These are phyloP conservation scores for Pseudogymnoascus sp. DNA, from an alignment of 2,329 filamentous ascomycete species.

Conservation along the genomic window DNA sequence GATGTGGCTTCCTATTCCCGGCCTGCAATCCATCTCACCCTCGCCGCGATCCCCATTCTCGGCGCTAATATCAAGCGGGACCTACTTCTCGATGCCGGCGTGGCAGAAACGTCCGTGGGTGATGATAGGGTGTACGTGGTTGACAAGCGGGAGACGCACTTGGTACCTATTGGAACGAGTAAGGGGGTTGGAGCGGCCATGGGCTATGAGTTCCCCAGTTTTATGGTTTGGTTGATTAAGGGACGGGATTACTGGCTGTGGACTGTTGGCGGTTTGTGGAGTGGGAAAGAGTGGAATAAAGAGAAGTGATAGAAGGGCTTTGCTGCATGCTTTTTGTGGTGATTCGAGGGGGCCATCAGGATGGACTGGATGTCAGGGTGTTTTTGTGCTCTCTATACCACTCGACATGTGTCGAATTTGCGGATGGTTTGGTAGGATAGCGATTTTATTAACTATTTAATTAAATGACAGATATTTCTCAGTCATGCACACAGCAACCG, in stretches of 20 bases:
- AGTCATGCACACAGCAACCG: neutral
- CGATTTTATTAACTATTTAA: neutral
- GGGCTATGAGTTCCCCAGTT: conserved; percentile 37
- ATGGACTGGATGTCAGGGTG: neutral
- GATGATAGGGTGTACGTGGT: conserved; percentile 33
- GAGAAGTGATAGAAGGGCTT: conserved; percentile 32
- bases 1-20: conserved; percentile 35
- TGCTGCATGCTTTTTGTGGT: neutral
- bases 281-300: conserved; percentile 42
- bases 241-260: conserved; percentile 44
- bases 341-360: neutral
- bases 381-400: neutral
- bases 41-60: conserved; percentile 35
- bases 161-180: conserved; percentile 39
- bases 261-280: conserved; percentile 41
- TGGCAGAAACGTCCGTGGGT: conserved; percentile 15
- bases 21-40: conserved; percentile 35
- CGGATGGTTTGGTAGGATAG: neutral
- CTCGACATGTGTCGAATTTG: neutral
- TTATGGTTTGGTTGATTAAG: conserved; percentile 41
- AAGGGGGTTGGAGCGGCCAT: conserved; percentile 38
- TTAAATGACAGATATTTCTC: neutral
- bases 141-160: conserved; percentile 37
- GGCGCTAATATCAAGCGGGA: conserved; percentile 42
- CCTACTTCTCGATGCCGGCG: conserved; percentile 32